phyloP scores from a whole-genome alignment of 1,284 basidiomycete genomes.

The Ceratobasidium sp. region DNA sequence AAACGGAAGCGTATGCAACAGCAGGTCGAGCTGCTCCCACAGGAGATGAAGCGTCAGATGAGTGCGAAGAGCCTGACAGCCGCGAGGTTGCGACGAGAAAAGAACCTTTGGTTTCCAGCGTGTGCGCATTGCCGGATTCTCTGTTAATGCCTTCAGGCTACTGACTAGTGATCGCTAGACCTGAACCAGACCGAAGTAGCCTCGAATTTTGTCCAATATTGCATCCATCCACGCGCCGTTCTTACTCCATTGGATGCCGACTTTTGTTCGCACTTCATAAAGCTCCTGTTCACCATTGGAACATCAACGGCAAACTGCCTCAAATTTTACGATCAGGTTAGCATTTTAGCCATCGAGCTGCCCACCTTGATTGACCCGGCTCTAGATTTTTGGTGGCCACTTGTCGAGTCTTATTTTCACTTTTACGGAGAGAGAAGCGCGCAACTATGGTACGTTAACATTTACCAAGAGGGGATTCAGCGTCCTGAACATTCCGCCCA shows the following conservation, averaged over 20 bases:
- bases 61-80: conserved; percentile 50
- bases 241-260: conserved; percentile 96
- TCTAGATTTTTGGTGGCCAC: conserved; percentile 80
- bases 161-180: conserved; percentile 19
- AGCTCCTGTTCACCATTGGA: conserved; percentile 82
- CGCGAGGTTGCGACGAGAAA: conserved; percentile 73
- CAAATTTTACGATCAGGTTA: conserved; percentile 83
- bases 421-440: conserved; percentile 94
- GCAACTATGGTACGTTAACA: conserved; percentile 80
- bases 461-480: neutral
- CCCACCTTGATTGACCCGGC: conserved; percentile 43
- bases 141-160: neutral
- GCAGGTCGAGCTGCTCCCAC: conserved; percentile 51
- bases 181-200: conserved; percentile 33
- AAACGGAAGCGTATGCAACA: conserved; percentile 37
- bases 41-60: conserved; percentile 80
- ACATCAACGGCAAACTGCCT: conserved; percentile 88
- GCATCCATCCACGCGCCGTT: conserved; percentile 89
- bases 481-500: neutral
- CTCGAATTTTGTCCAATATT: conserved; percentile 77
- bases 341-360: conserved; percentile 41
- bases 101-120: conserved; percentile 85
- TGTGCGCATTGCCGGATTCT: conserved; percentile 55
- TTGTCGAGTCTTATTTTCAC: conserved; percentile 87
- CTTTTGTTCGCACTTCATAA: conserved; percentile 91